Evolutionary conservation across 1,284 basidiomycete species (phyloP), one percentile per base, ranked within the genome.

Genomic region (Laetiporus sulphureus): DNA sequence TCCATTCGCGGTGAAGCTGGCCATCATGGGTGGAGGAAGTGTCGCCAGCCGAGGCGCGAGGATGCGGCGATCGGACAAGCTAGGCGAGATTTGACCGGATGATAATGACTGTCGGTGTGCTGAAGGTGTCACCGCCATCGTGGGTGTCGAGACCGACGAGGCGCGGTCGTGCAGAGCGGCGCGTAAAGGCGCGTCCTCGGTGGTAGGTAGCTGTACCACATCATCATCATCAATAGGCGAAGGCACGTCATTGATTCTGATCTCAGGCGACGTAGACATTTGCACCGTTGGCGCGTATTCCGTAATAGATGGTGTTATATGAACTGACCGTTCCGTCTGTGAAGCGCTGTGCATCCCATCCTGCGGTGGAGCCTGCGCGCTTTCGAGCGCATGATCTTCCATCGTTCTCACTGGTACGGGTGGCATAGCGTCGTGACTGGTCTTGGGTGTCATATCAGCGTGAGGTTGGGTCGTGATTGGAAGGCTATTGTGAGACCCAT

Each of bases 11-110:
- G 56, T 53, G 38, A 56, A 60, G 8, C 56, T 54, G 2, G 55
- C 55, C 58, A 61, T 61, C 54, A 60, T 54, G 5, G 60, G 59
- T 2, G 60, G 54, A 4, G 60, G 60, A 30, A 62, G 52, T 5
- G 60, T 61, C 32, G 59, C 57, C 5, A 62, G 55, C 6, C 60
- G 58, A 1, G 56, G 54, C 10, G 52, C 49, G 27, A 56, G 36
- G 10, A 46, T 46, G 15, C 52, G 41, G 27, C 71, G 56, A n/a
- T 32, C 45, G n/a, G 45, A 46, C 27, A 41, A 16, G 13, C 38
- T 23, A 13, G 39, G 32, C 2, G 37, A 40, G 2, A 30, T 18
- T 18, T 41, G 36, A 13, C 42, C 38, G 4, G 40, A 29, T 4
- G 27, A 5, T 15, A 16, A 12, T 16, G 40, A 15, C 15, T 5